phyloP scores from a whole-genome alignment of 331 rosid genomes.

The Spiraea crenata region DNA sequence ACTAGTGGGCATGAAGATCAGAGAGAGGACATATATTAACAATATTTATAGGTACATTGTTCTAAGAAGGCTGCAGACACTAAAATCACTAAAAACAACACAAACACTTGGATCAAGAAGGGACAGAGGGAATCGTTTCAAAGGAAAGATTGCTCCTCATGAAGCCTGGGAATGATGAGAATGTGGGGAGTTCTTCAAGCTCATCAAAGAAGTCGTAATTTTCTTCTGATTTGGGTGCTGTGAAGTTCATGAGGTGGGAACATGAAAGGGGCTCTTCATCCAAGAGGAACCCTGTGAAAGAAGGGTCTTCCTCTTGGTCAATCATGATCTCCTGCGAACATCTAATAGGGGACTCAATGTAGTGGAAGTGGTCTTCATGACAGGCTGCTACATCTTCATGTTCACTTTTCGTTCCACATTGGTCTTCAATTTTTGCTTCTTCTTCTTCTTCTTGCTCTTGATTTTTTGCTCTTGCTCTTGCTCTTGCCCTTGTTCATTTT shows the following conservation, averaged over 20 bases:
- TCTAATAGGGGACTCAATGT: slow-evolving; percentile 48
- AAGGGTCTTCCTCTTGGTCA: slow-evolving; percentile 48
- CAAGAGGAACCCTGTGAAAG: slow-evolving; percentile 28
- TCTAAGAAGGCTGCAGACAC: slow-evolving; percentile 34
- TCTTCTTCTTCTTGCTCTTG: slow-evolving; percentile 1
- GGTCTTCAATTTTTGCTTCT: slow-evolving; percentile 5
- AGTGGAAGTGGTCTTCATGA: slow-evolving; percentile 45
- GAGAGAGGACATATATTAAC: slow-evolving; percentile 19
- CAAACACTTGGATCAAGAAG: slow-evolving; percentile 61
- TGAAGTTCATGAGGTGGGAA: slow-evolving; percentile 38
- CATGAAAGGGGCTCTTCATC: slow-evolving; percentile 51
- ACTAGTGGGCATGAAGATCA: slow-evolving; percentile 16
- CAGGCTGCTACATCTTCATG: slow-evolving; percentile 18
- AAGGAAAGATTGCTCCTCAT: slow-evolving; percentile 54
- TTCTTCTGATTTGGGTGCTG: slow-evolving; percentile 46
- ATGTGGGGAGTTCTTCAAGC: slow-evolving; percentile 84
- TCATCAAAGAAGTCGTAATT: slow-evolving; percentile 82
- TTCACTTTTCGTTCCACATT: slow-evolving; percentile 10
- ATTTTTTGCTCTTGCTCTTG: slow-evolving; percentile 25
- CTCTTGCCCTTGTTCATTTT: slow-evolving; percentile 20
- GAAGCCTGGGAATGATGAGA: slow-evolving; percentile 57
- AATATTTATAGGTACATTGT: slow-evolving; percentile 35
- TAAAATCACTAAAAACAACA: not conserved
- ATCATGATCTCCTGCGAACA: slow-evolving; percentile 36
- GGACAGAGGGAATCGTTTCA: slow-evolving; percentile 71